Conservation (phyloP, 2,329 filamentous ascomycete genomes). For the Hawksworthiomyces lignivorus region DNA sequence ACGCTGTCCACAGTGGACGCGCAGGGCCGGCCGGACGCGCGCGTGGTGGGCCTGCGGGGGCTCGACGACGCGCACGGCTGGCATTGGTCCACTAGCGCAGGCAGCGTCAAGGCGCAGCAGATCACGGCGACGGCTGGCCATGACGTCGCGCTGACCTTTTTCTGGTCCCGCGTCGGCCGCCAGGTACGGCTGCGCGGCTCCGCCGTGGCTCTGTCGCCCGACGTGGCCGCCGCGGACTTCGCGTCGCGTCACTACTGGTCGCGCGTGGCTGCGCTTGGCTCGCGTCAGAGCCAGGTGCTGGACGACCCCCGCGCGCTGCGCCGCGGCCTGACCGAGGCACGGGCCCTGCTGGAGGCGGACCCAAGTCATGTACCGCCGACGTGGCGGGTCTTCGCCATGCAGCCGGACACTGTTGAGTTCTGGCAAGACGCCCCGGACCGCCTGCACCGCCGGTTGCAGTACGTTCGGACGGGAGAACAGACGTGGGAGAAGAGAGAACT, state of each 20-base stretch:
- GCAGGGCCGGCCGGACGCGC: constrained; percentile 1
- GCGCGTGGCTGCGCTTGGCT: not conserved
- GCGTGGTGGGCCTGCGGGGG: not conserved
- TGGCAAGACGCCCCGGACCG: constrained; percentile 1
- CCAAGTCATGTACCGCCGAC: not conserved
- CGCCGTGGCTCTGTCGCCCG: not conserved
- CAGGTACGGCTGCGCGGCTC: not conserved
- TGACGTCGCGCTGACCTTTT: constrained; percentile 3
- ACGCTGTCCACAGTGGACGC: constrained; percentile 3
- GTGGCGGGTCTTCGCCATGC: constrained; percentile 1
- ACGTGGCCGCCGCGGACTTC: not conserved
- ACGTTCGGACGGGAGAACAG: not conserved
- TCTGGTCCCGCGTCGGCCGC: constrained; percentile 1
- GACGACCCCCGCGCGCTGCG: not conserved
- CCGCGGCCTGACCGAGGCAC: not conserved
- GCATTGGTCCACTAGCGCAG: constrained; percentile 3
- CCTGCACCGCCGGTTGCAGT: constrained; percentile 3
- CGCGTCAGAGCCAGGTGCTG: constrained; percentile 4
- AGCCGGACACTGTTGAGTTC: constrained; percentile 1
- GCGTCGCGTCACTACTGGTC: not conserved
- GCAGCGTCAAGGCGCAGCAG: constrained; percentile 2
- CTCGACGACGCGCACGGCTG: constrained; percentile 5
- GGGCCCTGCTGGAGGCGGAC: not conserved
- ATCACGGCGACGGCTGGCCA: not conserved
- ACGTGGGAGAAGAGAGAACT: constrained; percentile 1